A percentile compares a stretch with the other conserved stretches of the same genome.
These are phyloP conservation scores for Trichophyton verrucosum DNA, from an alignment of 2,329 filamentous ascomycete genomes.

Conservation along the genomic window DNA sequence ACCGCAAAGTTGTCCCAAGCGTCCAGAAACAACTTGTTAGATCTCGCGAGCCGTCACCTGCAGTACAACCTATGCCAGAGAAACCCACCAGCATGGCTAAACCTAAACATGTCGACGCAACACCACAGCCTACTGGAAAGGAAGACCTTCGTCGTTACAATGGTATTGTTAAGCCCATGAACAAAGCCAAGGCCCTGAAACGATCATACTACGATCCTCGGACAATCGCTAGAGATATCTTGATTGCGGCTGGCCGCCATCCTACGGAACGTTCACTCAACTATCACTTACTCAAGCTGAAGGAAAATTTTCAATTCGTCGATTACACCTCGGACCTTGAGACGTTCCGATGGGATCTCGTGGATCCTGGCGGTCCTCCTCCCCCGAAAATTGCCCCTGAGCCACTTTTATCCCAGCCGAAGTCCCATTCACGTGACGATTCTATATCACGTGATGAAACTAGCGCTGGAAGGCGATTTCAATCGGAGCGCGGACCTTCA, in stretches of 20 bases:
- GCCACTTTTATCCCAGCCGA: conserved; percentile 17
- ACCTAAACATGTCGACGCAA: neutral
- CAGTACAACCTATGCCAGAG: neutral
- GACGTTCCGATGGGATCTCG: conserved; percentile 49
- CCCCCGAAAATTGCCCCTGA: conserved; percentile 18
- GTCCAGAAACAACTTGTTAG: neutral
- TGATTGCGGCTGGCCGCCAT: conserved; percentile 50
- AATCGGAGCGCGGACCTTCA: neutral
- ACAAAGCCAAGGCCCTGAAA: conserved; percentile 25
- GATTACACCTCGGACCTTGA: conserved; percentile 40
- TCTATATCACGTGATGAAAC: conserved; percentile 9
- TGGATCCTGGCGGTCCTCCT: conserved; percentile 44
- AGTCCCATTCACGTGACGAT: conserved; percentile 11
- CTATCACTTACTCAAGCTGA: conserved; percentile 42
- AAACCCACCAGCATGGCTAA: neutral
- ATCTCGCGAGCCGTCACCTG: neutral
- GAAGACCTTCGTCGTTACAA: conserved; percentile 16
- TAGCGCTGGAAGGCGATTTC: neutral
- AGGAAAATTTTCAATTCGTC: conserved; percentile 32
- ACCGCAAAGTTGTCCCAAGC: conserved; percentile 9
- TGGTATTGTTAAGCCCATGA: conserved; percentile 35
- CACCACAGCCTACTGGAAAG: neutral
- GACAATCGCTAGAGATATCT: conserved; percentile 51
- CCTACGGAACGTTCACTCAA: conserved; percentile 49
- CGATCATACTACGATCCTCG: conserved; percentile 46